These are phyloP conservation scores for Lepidium africanum DNA, from an alignment of 345 rosid species.

Conservation along the genomic window DNA sequence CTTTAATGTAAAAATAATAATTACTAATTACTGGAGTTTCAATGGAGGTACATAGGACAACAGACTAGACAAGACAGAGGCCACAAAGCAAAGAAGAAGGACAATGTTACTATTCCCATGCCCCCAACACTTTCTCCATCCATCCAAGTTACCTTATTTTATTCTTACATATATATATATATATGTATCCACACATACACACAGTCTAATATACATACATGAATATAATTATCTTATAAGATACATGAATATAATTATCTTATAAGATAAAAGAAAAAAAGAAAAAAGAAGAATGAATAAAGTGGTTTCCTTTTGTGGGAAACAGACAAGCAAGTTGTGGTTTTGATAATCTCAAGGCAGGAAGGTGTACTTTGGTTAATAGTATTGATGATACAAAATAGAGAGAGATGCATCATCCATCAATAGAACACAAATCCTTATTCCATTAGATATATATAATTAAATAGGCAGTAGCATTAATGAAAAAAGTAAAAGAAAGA, in stretches of 20 bases:
- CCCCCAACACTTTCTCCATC: slow-evolving; percentile 12
- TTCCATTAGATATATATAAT: not conserved
- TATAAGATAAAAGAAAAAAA: not conserved
- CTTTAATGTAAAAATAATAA: not conserved
- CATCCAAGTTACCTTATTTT: not conserved
- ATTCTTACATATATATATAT: not conserved
- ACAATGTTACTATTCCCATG: slow-evolving; percentile 4
- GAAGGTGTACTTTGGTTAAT: slow-evolving; percentile 11
- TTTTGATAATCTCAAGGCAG: slow-evolving; percentile 26
- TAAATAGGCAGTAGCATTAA: too few relatives aligned
- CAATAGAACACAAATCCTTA: not conserved
- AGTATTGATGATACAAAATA: not conserved
- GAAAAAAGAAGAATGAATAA: not conserved
- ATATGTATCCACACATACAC: not conserved
- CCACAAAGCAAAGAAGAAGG: slow-evolving; percentile 2
- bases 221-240: not conserved
- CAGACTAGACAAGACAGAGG: slow-evolving; percentile 19
- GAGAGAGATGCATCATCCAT: not conserved
- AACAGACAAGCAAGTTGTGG: slow-evolving; percentile 22
- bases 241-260: not conserved
- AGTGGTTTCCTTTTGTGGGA: slow-evolving; percentile 19
- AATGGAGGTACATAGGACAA: not conserved
- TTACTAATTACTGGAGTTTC: not conserved
- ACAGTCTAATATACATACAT: not conserved
- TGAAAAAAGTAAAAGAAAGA: not conserved